Evolutionary conservation across 2,329 filamentous ascomycete genomes (phyloP).

Genomic region (Mycosphaerella sp.): DNA sequence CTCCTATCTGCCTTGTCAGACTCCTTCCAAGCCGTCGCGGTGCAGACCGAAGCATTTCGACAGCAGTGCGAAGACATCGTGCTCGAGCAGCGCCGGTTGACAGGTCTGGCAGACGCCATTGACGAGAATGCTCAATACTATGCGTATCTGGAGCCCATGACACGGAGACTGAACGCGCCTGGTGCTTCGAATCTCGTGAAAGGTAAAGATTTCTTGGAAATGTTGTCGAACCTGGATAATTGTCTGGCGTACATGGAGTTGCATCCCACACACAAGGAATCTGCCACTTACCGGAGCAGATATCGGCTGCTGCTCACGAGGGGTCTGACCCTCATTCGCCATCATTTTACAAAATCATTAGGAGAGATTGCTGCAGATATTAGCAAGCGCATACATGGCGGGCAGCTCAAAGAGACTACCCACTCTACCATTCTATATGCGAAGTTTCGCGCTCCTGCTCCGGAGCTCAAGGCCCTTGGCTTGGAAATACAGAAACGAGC

Average conservation of each 20-base stretch:
- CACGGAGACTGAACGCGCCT: slow-evolving; percentile 81
- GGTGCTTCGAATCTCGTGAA: slow-evolving; percentile 81
- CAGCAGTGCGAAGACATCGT: slow-evolving; percentile 85
- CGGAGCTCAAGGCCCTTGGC: slow-evolving; percentile 59
- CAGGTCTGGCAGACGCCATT: slow-evolving; percentile 73
- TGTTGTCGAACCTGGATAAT: slow-evolving; percentile 78
- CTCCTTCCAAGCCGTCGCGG: slow-evolving; percentile 81
- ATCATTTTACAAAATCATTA: slow-evolving; percentile 58
- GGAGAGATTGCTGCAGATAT: slow-evolving; percentile 58
- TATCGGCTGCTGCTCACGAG: slow-evolving; percentile 75
- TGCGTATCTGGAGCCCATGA: slow-evolving; percentile 84
- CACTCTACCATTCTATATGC: slow-evolving; percentile 65
- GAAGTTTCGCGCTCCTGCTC: slow-evolving; percentile 61
- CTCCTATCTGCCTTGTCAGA: slow-evolving; percentile 72
- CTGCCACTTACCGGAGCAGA: slow-evolving; percentile 77
- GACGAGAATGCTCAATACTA: slow-evolving; percentile 92
- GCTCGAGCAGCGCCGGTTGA: slow-evolving; percentile 70
- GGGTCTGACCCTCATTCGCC: slow-evolving; percentile 59
- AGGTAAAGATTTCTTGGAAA: slow-evolving; percentile 76
- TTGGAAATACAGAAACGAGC: slow-evolving; percentile 62
- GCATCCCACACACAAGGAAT: slow-evolving; percentile 79
- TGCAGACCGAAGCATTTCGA: slow-evolving; percentile 88
- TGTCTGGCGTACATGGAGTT: slow-evolving; percentile 89
- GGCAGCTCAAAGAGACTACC: slow-evolving; percentile 64
- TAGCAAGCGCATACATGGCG: slow-evolving; percentile 56